Evolutionary conservation across 192 early-diverging fungal genomes (phyloP), one percentile per base, ranked within the genome.

Genomic region (Coemansia sp.): DNA sequence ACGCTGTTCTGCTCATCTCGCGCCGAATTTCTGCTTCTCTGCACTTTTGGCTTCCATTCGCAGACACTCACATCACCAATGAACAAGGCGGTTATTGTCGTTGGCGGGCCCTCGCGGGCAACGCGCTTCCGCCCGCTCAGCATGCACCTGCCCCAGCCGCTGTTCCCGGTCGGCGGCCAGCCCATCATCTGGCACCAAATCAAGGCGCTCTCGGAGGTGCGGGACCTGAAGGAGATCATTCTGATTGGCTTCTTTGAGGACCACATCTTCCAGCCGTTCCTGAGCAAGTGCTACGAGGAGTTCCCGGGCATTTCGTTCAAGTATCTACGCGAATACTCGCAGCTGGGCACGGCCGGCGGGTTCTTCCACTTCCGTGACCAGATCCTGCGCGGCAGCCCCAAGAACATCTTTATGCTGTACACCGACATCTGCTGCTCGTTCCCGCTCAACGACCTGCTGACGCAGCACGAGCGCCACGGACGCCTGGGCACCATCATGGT

Each of bases 351-450:
- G 12, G 96, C 90, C 34, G 96, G 96, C 53, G 94, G 94, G 21
- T 75, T 99, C 56, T 95, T 93, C 81, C 96, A 99, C 71, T 99
- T 99, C 86, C 90, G 96, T 60, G 94, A 99, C 70, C 90, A 96
- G 76, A 95, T 99, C 61, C 57, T 92, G 59, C 84, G 90, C 32
- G 93, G 93, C 32, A 81, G 86, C 57, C 92, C 94, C 12, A 86
- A 93, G 45, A 85, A 90, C 61, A 84, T 99, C 57, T 97, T 97
- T 74, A 94, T 99, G 58, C 78, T 99, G 60, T 93, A 99, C 74
- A 92, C 91, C 22, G 96, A 99, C 70, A 92, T 99, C 59, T 93
- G 91, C 39, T 93, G 88, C 52, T 89, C 87, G 20, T 96, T 95
- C 83, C 94, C 96, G 21, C 82, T 99, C 55, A 75, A 77, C 55